These are phyloP conservation scores for Chytriomyces confervae DNA, from an alignment of 192 early-diverging fungal genomes.

Conservation along the genomic window DNA sequence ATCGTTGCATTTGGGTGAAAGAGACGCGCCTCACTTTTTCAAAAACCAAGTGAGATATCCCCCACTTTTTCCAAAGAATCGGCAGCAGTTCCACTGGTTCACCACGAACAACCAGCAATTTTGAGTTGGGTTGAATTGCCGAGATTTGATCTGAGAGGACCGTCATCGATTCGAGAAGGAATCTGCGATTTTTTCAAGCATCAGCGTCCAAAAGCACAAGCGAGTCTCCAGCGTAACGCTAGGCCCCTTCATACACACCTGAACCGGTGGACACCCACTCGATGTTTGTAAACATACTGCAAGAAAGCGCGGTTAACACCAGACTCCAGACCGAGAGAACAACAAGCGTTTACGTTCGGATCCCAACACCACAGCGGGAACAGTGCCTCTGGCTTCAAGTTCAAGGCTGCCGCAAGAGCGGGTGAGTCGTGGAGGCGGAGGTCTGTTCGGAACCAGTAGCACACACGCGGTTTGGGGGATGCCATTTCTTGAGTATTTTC, in stretches of 20 bases:
- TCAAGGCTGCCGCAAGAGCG: conserved; percentile 29
- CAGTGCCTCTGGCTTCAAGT: conserved; percentile 9
- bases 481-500: too few species aligned
- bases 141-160: conserved; percentile 7
- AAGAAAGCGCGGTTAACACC: background rate
- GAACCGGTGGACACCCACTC: conserved; percentile 5
- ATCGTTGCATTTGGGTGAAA: background rate
- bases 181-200: conserved; percentile 1
- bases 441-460: conserved; percentile 39
- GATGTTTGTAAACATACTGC: conserved; percentile 27
- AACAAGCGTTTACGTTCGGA: conserved; percentile 3
- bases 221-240: too few species aligned
- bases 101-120: conserved; percentile 38
- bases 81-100: conserved; percentile 21
- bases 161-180: conserved; percentile 32
- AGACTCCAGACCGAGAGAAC: background rate
- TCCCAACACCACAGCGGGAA: conserved; percentile 24
- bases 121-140: conserved; percentile 19
- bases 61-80: background rate
- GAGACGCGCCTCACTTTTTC: background rate
- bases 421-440: conserved; percentile 41
- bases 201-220: background rate
- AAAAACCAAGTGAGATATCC: conserved; percentile 8
- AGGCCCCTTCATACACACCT: background rate
- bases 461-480: background rate